Conservation (phyloP, 441 rosid genomes). For the Omphalea diandra region DNA sequence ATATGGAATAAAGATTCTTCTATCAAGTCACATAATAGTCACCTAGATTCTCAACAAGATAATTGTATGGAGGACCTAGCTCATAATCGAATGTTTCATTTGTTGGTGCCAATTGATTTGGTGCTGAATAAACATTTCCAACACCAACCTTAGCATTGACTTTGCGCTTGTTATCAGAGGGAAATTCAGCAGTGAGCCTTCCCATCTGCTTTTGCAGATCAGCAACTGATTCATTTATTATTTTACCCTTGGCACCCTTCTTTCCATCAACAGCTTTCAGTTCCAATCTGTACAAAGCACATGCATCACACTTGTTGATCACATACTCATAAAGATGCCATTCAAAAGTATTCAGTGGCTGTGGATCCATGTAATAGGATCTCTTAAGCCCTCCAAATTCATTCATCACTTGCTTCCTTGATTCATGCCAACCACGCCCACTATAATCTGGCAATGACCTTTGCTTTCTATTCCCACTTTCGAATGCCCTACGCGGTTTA, state of each 20-base stretch:
- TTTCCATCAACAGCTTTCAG: slow-evolving; percentile 92
- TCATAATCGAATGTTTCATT: slow-evolving; percentile 54
- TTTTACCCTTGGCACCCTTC: slow-evolving; percentile 75
- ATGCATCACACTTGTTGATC: slow-evolving; percentile 88
- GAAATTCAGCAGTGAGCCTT: slow-evolving; percentile 91
- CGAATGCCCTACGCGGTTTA: slow-evolving; percentile 98
- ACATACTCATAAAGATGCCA: slow-evolving; percentile 99
- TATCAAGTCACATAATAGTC: slow-evolving; percentile 55
- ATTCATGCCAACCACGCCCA: slow-evolving; percentile 99
- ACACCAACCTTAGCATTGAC: slow-evolving; percentile 45
- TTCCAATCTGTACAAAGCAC: slow-evolving; percentile 95
- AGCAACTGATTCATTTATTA: slow-evolving; percentile 76
- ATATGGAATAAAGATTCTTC: slow-evolving; percentile 15
- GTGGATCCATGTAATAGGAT: slow-evolving; percentile 99
- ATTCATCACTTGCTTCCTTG: slow-evolving; percentile 95
- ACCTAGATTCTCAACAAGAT: slow-evolving; percentile 57
- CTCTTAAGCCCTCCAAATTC: slow-evolving; percentile 95
- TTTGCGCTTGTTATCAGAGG: slow-evolving; percentile 77
- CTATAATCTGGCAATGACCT: slow-evolving; percentile 94
- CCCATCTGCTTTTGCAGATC: slow-evolving; percentile 99
- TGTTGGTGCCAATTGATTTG: slow-evolving; percentile 45
- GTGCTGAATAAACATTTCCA: slow-evolving; percentile 45
- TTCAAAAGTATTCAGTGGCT: slow-evolving; percentile 81
- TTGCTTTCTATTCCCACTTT: slow-evolving; percentile 98
- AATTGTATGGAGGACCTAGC: slow-evolving; percentile 61